Evolutionary conservation across 441 rosid species (phyloP), one percentile per base, ranked within the genome.

Genomic region (Adansonia gregorii): DNA sequence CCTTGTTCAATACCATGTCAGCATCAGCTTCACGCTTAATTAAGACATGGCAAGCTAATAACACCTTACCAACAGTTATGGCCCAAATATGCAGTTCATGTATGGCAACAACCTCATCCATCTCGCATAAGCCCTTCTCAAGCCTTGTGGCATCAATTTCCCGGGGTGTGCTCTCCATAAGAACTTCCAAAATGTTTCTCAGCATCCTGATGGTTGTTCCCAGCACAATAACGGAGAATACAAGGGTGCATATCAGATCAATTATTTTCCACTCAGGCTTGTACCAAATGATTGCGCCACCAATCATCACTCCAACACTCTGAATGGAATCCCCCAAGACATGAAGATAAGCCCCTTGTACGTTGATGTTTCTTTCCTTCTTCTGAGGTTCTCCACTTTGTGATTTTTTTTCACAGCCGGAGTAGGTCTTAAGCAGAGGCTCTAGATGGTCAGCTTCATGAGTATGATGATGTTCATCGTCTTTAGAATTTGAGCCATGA

Each of bases 41-140:
- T 60, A 80, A 87, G 17, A 89, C 93, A 87, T 91, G 95, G 69
- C 93, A 88, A 49, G 90, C 87, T 81, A 91, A 78, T 49, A 87
- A 72, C 27, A 88, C 85, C 78, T 88, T 91, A 79, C 93, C 92
- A 1, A 89, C 86, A 2, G 92, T 91, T 61, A 91, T 89, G 35
- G 93, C 92, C 93, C 94, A 91, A 43, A 91, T 91, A 80, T 89
- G 95, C 75, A 91, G 81, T 51, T 90, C 93, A 22, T 92, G 96
- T 77, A 89, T 41, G 8, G 93, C 90, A 51, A 88, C 83, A 75
- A 92, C 90, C 74, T 86, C 96, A 8, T 90, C 93, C 93, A 92
- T 89, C 83, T 82, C 88, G 4, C 90, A 88, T 0, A 92, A 86
- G 64, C 92, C 94, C 84, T 87, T 81, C 80, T 86, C 89, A 0